phyloP scores from a whole-genome alignment of 2,329 filamentous ascomycete genomes.

The Didymella lethalis region DNA sequence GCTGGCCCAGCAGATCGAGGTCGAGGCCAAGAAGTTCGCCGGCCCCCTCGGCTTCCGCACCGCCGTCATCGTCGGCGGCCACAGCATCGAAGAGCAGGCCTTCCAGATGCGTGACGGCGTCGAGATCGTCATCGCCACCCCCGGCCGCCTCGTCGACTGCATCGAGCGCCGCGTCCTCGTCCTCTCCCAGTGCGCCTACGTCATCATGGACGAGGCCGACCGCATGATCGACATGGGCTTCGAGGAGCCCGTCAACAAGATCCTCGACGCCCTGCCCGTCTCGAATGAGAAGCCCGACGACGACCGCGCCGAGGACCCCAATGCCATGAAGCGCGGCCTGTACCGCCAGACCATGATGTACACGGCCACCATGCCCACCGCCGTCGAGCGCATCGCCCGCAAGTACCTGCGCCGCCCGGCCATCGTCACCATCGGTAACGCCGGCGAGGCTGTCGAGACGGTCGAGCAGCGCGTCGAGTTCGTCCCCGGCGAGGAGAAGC shows the following conservation, averaged over 20 bases:
- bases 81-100: constrained; percentile 91
- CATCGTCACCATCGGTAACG: constrained; percentile 92
- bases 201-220: constrained; percentile 99
- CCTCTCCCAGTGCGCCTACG: constrained; percentile 94
- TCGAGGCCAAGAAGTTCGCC: constrained; percentile 92
- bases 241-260: constrained; percentile 97
- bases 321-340: constrained; percentile 82
- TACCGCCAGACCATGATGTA: constrained; percentile 99
- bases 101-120: constrained; percentile 90
- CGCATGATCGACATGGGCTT: constrained; percentile 99
- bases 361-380: constrained; percentile 94
- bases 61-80: constrained; percentile 97
- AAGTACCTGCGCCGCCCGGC: constrained; percentile 94
- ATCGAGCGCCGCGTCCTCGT: constrained; percentile 93
- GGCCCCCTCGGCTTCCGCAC: constrained; percentile 89
- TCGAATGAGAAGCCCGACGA: constrained; percentile 94
- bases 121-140: constrained; percentile 98
- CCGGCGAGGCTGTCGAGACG: constrained; percentile 94
- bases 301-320: constrained; percentile 85
- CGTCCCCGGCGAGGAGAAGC: constrained; percentile 87
- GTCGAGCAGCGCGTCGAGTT: constrained; percentile 98
- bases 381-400: constrained; percentile 93
- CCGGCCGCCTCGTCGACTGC: constrained; percentile 94
- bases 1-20: constrained; percentile 95
- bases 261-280: constrained; percentile 91